A percentile compares a stretch with the other conserved stretches of the same genome.
Evolutionary conservation across 176 grass and related monocot genomes (phyloP).

Genomic region (Tillandsia fasciculata): DNA sequence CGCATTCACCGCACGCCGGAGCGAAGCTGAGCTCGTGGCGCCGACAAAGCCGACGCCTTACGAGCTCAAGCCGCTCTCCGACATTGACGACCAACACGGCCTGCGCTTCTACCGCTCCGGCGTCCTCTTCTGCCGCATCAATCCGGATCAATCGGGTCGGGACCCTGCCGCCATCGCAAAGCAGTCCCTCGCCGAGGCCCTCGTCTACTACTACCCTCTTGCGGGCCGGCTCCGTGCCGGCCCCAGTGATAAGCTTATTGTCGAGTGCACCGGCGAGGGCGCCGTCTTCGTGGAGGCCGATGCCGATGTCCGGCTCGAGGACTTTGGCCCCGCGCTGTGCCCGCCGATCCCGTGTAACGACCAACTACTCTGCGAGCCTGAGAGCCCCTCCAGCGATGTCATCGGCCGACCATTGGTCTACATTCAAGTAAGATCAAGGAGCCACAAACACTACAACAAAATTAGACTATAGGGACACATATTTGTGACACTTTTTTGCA

Average conservation of each 20-base stretch:
- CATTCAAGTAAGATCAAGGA: neutral
- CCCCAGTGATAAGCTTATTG: neutral
- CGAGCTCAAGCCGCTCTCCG: constrained; percentile 14
- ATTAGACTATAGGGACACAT: too few species aligned
- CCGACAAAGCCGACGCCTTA: neutral
- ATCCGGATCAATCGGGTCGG: neutral
- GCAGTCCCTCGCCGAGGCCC: neutral
- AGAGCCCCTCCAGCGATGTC: neutral
- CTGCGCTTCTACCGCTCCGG: neutral
- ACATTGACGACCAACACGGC: constrained; percentile 15
- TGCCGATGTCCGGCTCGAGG: constrained; percentile 11
- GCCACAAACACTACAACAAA: too few species aligned
- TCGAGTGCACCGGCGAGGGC: constrained; percentile 18
- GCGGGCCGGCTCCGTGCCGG: constrained; percentile 3
- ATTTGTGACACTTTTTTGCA: too few species aligned
- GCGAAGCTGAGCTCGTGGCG: neutral
- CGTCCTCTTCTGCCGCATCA: neutral
- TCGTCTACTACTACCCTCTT: constrained; percentile 12
- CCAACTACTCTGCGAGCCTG: neutral
- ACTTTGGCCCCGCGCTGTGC: neutral
- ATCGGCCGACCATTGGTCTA: neutral
- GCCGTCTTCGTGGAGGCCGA: constrained; percentile 14
- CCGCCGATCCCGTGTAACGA: neutral
- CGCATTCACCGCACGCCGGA: neutral
- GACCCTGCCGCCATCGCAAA: neutral